Evolutionary conservation across 768 basidiomycete genomes (phyloP), one percentile per base, ranked within the genome.

Genomic region (Rhizopogon vulgaris): DNA sequence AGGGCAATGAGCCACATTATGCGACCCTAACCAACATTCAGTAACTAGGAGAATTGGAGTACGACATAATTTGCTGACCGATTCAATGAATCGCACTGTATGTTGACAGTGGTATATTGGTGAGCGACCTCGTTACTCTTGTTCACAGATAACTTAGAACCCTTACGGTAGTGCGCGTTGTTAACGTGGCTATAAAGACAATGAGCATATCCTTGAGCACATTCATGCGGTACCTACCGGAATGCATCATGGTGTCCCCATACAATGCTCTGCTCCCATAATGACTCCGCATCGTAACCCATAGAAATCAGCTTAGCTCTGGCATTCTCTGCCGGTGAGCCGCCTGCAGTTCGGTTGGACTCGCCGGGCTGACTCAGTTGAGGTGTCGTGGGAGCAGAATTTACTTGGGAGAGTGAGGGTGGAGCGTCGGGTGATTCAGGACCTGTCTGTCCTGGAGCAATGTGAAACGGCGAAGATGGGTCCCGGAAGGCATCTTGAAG

Each of bases 211-310:
- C 18, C 6, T 24, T 15, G 3, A 18, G 18, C 39, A 22, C 5
- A 22, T 34, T 9, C 22, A 22, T 10, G 9, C 17, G 8, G 18
- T 17, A 74, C 85, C 39, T 63, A 87, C 88, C 83, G 83, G 61
- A 89, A 87, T 1, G 87, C 71, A 58, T 90, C 88, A 28, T 85
- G 82, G 56, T 90, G 84, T 47, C 88, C 88, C 87, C 87, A 90
- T 0, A 76, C 81, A n/a, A 90, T 78, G 12, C 69, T 71, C 61
- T 90, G 87, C 60, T 88, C 84, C 83, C 83, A 88, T 51, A 90
- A 82, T n/a, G 84, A 85, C 25, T 64, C 57, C 2, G 79, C 73
- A 61, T 88, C 83, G 54, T 80, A 81, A 0, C 85, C 84, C 15
- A 72, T 61, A 56, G 72, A 61, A 25, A 64, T 58, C 22, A 87